Conservation (phyloP, 1,284 basidiomycete genomes). For the Ustilago sp. region DNA sequence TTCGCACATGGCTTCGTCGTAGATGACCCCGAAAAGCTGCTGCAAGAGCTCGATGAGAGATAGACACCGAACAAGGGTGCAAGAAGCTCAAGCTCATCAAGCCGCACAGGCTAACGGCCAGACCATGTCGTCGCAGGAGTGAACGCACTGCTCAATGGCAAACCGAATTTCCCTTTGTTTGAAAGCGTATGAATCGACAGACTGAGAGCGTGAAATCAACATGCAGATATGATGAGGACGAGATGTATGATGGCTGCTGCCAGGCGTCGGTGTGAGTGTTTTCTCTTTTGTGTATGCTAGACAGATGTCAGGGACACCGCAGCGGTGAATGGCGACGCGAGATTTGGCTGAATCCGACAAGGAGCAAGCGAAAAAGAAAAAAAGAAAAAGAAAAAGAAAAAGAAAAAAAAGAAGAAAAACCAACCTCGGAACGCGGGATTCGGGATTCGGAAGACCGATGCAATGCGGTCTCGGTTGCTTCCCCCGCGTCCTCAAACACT, state of each 20-base stretch:
- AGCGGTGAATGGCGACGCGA: not conserved
- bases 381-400: too few species aligned
- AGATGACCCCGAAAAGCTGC: slow-evolving; percentile 27
- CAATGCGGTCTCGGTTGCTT: not conserved
- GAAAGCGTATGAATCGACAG: not conserved
- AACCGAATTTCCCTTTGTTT: not conserved
- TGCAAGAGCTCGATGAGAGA: slow-evolving; percentile 27
- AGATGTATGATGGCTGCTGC: not conserved
- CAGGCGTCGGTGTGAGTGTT: not conserved
- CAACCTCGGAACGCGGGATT: slow-evolving; percentile 34
- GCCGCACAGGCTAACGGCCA: slow-evolving; percentile 25
- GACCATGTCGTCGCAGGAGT: slow-evolving; percentile 25
- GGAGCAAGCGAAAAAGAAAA: not conserved
- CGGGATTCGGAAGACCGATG: slow-evolving; percentile 37
- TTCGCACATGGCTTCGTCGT: slow-evolving; percentile 48
- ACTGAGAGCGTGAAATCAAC: not conserved
- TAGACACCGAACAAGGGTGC: slow-evolving; percentile 21
- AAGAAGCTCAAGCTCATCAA: slow-evolving; percentile 27
- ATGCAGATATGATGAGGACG: not conserved
- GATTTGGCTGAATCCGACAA: not conserved
- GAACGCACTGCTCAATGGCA: not conserved
- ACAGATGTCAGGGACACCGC: not conserved
- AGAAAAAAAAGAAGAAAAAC: not conserved
- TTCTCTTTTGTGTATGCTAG: not conserved
- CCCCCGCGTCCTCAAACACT: slow-evolving; percentile 29